Evolutionary conservation across 176 grass and related monocot species (phyloP), one percentile per base, ranked within the genome.

Genomic region (Musa troglodytarum): DNA sequence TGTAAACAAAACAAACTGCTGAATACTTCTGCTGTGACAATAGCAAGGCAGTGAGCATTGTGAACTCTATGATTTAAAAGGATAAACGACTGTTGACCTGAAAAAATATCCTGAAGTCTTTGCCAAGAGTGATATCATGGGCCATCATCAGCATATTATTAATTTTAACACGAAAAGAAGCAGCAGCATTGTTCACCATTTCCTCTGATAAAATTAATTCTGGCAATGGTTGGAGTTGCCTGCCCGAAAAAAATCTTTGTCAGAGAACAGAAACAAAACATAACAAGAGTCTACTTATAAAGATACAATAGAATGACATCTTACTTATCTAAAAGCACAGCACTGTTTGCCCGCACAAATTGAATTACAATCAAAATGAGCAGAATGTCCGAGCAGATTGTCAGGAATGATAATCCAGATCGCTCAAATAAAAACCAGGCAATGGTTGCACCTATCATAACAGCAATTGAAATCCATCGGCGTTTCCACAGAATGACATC

Each of bases 171-270:
- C 91, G 95, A 76, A 94, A 92, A 73, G 88, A 89, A 56, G 91
- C 86, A 26, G 95, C 91, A 1, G 86, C 79, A 62, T 83, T 92
- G 71, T 83, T 91, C 65, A 94, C 95, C 90, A 99, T 99, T 79
- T 99, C 95, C 82, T 99, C 95, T 84, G 95, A 94, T 83, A 99
- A 81, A 74, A 99, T 85, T 82, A 99, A 86, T 75, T 99, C 91
- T 68, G 95, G 95, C 51, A 99, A 83, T 72, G 86, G 83, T 74
- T 89, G 91, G 82, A 88, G 83, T 68, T 84, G 88, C 91, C 95
- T 99, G 83, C 59, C 49, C 53, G 54, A 69, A 59, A 51, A 29
- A 24, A 79, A 23, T 80, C 55, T 9, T 7, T 6, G 53, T 19
- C 4, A 63, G 13, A 57, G 50, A 77, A 23, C 19, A 22, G 55